These are phyloP conservation scores for Paecilomyces fulvus DNA, from an alignment of 2,329 filamentous ascomycete species.

Conservation along the genomic window DNA sequence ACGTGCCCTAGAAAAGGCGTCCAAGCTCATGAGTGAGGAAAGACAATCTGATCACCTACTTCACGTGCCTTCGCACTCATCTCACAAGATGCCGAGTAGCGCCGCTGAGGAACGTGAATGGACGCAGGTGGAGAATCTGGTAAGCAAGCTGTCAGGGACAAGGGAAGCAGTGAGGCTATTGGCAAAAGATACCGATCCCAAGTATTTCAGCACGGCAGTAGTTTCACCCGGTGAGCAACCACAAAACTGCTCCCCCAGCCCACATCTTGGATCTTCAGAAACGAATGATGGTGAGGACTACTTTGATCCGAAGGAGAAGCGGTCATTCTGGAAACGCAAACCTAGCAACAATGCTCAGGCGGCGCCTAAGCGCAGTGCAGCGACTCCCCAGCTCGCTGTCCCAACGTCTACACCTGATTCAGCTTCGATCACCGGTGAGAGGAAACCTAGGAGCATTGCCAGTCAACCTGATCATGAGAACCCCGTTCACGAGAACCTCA, in stretches of 20 bases:
- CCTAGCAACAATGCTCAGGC: constrained; percentile 45
- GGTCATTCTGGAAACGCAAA: constrained; percentile 90
- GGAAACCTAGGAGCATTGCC: constrained; percentile 24
- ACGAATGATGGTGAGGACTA: constrained; percentile 26
- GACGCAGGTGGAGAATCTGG: constrained; percentile 74
- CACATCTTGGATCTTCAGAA: constrained; percentile 22
- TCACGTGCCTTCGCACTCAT: constrained; percentile 23
- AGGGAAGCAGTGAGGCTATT: constrained; percentile 80
- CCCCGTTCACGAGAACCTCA: constrained; percentile 71
- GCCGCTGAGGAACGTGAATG: constrained; percentile 70
- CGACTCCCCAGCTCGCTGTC: constrained; percentile 42
- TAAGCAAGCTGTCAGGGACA: constrained; percentile 78
- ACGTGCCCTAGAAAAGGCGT: constrained; percentile 72
- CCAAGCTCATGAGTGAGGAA: constrained; percentile 40
- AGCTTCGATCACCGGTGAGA: constrained; percentile 18
- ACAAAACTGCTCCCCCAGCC: constrained; percentile 27
- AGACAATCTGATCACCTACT: constrained; percentile 18
- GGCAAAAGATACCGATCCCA: constrained; percentile 72
- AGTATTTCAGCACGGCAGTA: constrained; percentile 35
- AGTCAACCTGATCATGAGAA: constrained; percentile 46
- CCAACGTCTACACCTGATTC: constrained; percentile 32
- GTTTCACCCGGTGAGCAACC: constrained; percentile 13
- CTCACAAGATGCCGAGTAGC: constrained; percentile 19
- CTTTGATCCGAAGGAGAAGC: constrained; percentile 45
- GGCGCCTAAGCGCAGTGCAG: constrained; percentile 35